A percentile compares a stretch with the other conserved stretches of the same genome.
These are phyloP conservation scores for Russula foetens DNA, from an alignment of 768 basidiomycete species.

Conservation along the genomic window DNA sequence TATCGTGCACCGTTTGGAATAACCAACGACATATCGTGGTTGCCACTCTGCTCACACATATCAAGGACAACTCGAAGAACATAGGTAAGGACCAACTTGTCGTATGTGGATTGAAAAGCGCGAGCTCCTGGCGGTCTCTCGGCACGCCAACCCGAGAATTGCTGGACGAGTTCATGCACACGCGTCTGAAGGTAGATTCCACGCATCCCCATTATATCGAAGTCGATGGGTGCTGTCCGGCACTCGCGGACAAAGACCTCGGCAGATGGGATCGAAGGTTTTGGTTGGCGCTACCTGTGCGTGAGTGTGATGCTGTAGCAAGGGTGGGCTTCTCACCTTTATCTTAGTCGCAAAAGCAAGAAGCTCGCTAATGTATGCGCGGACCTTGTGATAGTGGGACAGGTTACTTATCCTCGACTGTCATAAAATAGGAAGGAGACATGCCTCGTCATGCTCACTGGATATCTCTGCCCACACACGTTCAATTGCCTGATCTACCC, in stretches of 20 bases:
- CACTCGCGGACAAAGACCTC: slow-evolving; percentile 66
- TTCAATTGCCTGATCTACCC: slow-evolving; percentile 60
- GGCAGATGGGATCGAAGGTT: slow-evolving; percentile 49
- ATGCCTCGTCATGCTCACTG: slow-evolving; percentile 74
- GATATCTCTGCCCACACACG: slow-evolving; percentile 64
- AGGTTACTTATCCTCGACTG: neutral
- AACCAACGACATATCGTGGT: slow-evolving; percentile 72
- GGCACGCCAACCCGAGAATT: slow-evolving; percentile 61
- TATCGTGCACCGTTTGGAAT: slow-evolving; percentile 64
- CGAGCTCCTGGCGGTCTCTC: slow-evolving; percentile 66
- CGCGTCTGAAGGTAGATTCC: slow-evolving; percentile 52
- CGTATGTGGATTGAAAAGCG: slow-evolving; percentile 82
- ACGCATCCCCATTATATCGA: slow-evolving; percentile 71
- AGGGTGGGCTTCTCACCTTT: slow-evolving; percentile 36
- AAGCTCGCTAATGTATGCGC: slow-evolving; percentile 68
- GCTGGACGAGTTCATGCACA: slow-evolving; percentile 50
- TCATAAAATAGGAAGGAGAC: slow-evolving; percentile 20
- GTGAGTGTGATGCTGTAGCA: neutral
- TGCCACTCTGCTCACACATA: slow-evolving; percentile 40
- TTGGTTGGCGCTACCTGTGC: slow-evolving; percentile 49
- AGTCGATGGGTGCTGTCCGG: slow-evolving; percentile 41
- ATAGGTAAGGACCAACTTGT: slow-evolving; percentile 41
- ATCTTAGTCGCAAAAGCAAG: slow-evolving; percentile 65
- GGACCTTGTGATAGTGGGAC: slow-evolving; percentile 38
- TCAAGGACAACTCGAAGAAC: neutral